These are phyloP conservation scores for Boletellus sp. DNA, from an alignment of 768 basidiomycete genomes.

Conservation along the genomic window DNA sequence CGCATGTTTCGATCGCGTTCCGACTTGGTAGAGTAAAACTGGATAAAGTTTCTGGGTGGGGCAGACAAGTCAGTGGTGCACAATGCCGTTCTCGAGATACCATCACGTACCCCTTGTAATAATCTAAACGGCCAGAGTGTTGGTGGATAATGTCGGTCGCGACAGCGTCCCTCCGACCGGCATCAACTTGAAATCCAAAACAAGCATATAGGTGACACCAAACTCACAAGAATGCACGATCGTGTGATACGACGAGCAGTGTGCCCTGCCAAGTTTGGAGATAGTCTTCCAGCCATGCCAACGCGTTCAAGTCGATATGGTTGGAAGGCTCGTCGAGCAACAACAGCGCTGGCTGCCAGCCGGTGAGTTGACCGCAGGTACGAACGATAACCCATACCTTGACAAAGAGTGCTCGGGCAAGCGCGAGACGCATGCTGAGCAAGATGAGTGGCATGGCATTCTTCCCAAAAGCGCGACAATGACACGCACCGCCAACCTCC, in stretches of 20 bases:
- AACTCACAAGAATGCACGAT: slow-evolving; percentile 87
- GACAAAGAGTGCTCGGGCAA: slow-evolving; percentile 94
- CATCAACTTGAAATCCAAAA: neutral
- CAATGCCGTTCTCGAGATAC: neutral
- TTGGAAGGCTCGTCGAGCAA: slow-evolving; percentile 95
- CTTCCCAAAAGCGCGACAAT: neutral
- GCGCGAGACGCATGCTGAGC: slow-evolving; percentile 86
- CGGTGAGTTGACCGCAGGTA: slow-evolving; percentile 4
- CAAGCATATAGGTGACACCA: neutral
- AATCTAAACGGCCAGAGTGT: slow-evolving; percentile 88
- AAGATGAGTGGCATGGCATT: neutral
- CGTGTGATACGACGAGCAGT: slow-evolving; percentile 95
- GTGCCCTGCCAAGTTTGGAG: slow-evolving; percentile 94
- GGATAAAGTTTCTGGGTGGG: slow-evolving; percentile 80
- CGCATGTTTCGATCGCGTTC: slow-evolving; percentile 88
- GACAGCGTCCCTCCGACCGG: slow-evolving; percentile 68
- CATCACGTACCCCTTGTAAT: slow-evolving; percentile 82
- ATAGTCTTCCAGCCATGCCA: slow-evolving; percentile 98
- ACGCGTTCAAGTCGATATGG: slow-evolving; percentile 93
- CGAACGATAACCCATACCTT: slow-evolving; percentile 49
- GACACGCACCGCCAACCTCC: slow-evolving; percentile 84
- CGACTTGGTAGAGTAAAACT: slow-evolving; percentile 98
- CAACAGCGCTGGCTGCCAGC: slow-evolving; percentile 61
- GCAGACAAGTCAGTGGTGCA: slow-evolving; percentile 4
- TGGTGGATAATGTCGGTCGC: slow-evolving; percentile 99